These are phyloP conservation scores for Otatea glauca DNA, from an alignment of 176 grass and related monocot genomes.

Conservation along the genomic window DNA sequence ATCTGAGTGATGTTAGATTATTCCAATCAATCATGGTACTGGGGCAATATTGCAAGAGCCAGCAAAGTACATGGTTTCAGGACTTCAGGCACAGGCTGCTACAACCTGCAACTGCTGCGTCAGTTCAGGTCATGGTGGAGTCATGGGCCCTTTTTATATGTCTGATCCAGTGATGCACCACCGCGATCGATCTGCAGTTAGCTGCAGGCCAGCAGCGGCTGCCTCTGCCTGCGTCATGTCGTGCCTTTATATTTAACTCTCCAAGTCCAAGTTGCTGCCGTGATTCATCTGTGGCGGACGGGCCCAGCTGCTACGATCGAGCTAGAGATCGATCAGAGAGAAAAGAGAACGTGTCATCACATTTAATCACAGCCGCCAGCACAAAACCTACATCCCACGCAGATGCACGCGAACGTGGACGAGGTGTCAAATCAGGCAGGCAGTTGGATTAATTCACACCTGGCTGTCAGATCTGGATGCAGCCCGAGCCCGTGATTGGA, in stretches of 20 bases:
- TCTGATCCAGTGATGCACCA: conserved; percentile 28
- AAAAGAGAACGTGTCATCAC: background rate
- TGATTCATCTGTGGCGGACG: background rate
- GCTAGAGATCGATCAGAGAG: background rate
- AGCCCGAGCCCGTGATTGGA: conserved; percentile 23
- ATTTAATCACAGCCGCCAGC: background rate
- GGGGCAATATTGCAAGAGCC: conserved; percentile 20
- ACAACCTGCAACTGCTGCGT: background rate
- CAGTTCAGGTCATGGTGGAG: conserved; percentile 35
- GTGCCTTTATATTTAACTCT: background rate
- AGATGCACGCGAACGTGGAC: conserved; percentile 40
- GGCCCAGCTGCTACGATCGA: background rate
- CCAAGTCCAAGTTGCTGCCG: conserved; percentile 32
- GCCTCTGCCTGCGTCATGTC: conserved; percentile 26
- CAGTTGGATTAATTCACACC: conserved; percentile 24
- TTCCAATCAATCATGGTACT: conserved; percentile 18
- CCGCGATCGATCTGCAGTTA: conserved; percentile 36
- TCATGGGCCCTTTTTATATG: conserved; percentile 20
- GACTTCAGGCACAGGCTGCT: conserved; percentile 16
- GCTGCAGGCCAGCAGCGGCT: background rate
- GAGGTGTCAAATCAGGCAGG: conserved; percentile 52
- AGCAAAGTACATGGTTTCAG: conserved; percentile 30
- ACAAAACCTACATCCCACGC: background rate
- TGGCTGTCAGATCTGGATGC: conserved; percentile 47
- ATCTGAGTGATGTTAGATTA: background rate